Percentiles rank a stretch among this genome's conserved stretches.
Conservation (phyloP, 208 protist species). For the Acanthamoeba lugdunensis region DNA sequence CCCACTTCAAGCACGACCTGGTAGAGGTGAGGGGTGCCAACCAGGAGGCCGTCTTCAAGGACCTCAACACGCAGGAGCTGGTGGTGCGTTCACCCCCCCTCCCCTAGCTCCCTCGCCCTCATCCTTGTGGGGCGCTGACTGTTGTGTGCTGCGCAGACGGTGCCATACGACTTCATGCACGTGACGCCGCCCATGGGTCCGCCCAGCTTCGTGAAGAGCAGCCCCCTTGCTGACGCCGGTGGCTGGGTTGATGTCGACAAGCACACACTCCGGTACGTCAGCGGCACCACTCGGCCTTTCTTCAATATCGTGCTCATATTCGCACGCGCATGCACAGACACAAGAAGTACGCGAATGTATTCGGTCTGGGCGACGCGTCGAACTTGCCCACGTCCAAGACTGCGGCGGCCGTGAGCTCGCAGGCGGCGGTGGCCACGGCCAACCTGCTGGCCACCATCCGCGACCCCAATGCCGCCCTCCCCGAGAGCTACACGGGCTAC, state of each 20-base stretch:
- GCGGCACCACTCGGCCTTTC: neutral
- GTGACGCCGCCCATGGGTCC: conserved; percentile 83
- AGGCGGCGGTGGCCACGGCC: conserved; percentile 75
- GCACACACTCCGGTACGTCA: conserved; percentile 75
- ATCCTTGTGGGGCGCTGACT: no score
- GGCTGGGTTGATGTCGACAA: conserved; percentile 84
- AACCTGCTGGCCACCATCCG: conserved; percentile 71
- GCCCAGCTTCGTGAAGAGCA: conserved; percentile 61
- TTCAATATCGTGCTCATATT: no score
- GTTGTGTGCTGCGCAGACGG: no score
- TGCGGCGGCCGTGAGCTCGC: conserved; percentile 81
- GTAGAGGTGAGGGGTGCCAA: conserved; percentile 76
- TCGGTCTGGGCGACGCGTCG: conserved; percentile 80
- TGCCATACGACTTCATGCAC: conserved; percentile 83
- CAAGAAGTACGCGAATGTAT: conserved; percentile 81
- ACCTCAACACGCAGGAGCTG: conserved; percentile 43
- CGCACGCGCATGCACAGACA: no score
- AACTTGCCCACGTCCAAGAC: conserved; percentile 85
- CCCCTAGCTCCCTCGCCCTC: neutral
- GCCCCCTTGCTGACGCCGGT: conserved; percentile 71
- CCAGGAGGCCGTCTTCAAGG: conserved; percentile 81
- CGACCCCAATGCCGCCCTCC: neutral
- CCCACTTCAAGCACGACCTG: conserved; percentile 75
- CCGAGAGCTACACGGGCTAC: conserved; percentile 82
- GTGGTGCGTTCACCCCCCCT: conserved; percentile 3